Percentiles rank a stretch among this genome's conserved stretches.
Conservation (phyloP, 2,329 filamentous ascomycete species). For the Myriosclerotinia scirpicola region DNA sequence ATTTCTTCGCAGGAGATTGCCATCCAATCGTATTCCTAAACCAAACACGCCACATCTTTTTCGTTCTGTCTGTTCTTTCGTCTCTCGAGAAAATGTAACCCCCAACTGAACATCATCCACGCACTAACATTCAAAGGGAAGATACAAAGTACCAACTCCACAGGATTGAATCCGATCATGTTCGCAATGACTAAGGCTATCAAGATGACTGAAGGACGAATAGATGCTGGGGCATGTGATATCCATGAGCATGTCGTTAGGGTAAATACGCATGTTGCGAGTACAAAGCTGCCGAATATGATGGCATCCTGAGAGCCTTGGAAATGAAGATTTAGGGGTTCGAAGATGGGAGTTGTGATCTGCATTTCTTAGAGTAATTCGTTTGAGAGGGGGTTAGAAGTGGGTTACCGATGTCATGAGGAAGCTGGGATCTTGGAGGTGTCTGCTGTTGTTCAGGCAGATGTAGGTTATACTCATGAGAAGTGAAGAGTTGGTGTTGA, state of each 20-base stretch:
- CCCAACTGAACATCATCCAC: not conserved
- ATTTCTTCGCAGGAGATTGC: not conserved
- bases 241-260: not conserved
- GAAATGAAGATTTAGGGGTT: not conserved
- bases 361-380: not conserved
- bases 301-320: not conserved
- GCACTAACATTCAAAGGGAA: not conserved
- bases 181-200: not conserved
- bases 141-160: conserved; percentile 4
- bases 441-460: conserved; percentile 2
- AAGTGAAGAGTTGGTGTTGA: conserved; percentile 6
- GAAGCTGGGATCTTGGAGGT: not conserved
- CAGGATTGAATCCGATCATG: not conserved
- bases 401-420: not conserved
- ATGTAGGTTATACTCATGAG: conserved; percentile 4
- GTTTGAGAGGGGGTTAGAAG: not conserved
- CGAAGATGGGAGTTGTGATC: not conserved
- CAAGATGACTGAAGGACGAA: not conserved
- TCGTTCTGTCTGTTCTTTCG: not conserved
- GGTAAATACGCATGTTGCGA: not conserved
- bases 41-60: not conserved
- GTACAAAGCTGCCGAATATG: not conserved
- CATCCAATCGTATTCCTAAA: not conserved
- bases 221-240: not conserved
- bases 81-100: not conserved